Percentiles rank a stretch among this genome's conserved stretches.
These are phyloP conservation scores for Aciculosporium take DNA, from an alignment of 2,329 filamentous ascomycete genomes.

Conservation along the genomic window DNA sequence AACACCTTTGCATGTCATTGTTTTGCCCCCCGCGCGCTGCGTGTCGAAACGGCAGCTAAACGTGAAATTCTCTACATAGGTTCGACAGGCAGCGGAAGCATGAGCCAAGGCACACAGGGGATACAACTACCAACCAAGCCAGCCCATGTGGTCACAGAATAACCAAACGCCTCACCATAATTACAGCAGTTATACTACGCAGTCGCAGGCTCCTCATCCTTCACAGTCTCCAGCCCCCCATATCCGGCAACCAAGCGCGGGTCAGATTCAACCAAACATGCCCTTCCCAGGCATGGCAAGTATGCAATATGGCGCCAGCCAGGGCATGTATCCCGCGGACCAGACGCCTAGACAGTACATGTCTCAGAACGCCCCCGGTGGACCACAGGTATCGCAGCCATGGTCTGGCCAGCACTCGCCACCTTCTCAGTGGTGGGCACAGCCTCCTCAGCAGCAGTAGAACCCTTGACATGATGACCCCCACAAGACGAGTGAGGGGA, in stretches of 20 bases:
- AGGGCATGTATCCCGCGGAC: slow-evolving; percentile 46
- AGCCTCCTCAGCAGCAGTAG: slow-evolving; percentile 32
- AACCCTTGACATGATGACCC: too few species aligned
- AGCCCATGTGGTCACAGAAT: slow-evolving; percentile 50
- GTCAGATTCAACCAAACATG: slow-evolving; percentile 44
- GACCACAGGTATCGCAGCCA: slow-evolving; percentile 35
- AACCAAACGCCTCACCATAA: slow-evolving; percentile 47
- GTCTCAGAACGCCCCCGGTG: slow-evolving; percentile 42
- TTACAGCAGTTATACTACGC: slow-evolving; percentile 38
- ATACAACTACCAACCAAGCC: slow-evolving; percentile 48
- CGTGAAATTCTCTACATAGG: slow-evolving; percentile 20
- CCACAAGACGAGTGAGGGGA: too few species aligned
- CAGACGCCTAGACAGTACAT: slow-evolving; percentile 54
- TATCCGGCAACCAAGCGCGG: slow-evolving; percentile 40
- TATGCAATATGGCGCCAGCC: slow-evolving; percentile 41
- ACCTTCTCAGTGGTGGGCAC: slow-evolving; percentile 43
- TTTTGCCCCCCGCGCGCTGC: too few species aligned
- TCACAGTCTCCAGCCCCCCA: slow-evolving; percentile 45
- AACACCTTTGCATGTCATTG: neutral
- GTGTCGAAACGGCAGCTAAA: neutral
- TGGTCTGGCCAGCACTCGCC: slow-evolving; percentile 50
- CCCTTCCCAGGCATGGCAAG: slow-evolving; percentile 50
- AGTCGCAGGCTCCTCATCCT: slow-evolving; percentile 35
- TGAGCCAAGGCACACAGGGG: slow-evolving; percentile 42
- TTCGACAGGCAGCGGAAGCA: slow-evolving; percentile 33